Evolutionary conservation across 1,139 yeast genomes (phyloP).

Genomic region (Protomyces inouyei): DNA sequence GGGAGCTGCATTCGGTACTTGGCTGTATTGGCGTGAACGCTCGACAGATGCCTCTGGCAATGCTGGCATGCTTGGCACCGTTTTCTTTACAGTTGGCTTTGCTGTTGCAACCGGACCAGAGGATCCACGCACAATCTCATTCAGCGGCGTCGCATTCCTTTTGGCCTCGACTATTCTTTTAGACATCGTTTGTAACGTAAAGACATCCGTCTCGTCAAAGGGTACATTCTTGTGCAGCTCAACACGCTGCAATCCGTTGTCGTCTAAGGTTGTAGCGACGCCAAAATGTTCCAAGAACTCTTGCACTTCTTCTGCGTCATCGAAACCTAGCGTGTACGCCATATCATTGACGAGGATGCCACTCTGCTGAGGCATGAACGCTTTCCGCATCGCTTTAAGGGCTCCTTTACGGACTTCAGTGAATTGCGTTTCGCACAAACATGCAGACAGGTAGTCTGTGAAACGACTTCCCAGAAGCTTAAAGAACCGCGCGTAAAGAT

Average conservation of each 20-base stretch:
- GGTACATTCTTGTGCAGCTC: constrained; percentile 22
- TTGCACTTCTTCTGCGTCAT: constrained; percentile 22
- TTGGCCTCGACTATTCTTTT: background rate
- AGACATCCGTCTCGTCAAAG: constrained; percentile 20
- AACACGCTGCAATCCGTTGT: constrained; percentile 6
- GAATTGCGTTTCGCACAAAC: constrained; percentile 73
- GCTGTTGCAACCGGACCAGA: background rate
- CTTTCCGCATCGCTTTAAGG: constrained; percentile 51
- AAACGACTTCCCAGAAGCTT: constrained; percentile 46
- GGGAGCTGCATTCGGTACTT: no score
- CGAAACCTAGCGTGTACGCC: constrained; percentile 25
- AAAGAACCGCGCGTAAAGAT: constrained; percentile 64
- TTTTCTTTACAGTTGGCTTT: background rate
- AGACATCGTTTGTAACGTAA: background rate
- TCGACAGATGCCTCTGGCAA: background rate
- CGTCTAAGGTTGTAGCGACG: constrained; percentile 13
- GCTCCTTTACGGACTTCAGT: constrained; percentile 76
- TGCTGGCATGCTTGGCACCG: background rate
- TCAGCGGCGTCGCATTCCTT: constrained; percentile 12
- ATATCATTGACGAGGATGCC: constrained; percentile 24
- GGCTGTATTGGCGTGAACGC: background rate
- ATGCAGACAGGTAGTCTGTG: constrained; percentile 68
- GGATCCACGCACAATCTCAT: background rate
- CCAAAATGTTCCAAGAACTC: constrained; percentile 26
- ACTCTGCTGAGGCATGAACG: constrained; percentile 25